These are phyloP conservation scores for Aeschynomene evenia DNA, from an alignment of 306 rosid genomes.

Conservation along the genomic window DNA sequence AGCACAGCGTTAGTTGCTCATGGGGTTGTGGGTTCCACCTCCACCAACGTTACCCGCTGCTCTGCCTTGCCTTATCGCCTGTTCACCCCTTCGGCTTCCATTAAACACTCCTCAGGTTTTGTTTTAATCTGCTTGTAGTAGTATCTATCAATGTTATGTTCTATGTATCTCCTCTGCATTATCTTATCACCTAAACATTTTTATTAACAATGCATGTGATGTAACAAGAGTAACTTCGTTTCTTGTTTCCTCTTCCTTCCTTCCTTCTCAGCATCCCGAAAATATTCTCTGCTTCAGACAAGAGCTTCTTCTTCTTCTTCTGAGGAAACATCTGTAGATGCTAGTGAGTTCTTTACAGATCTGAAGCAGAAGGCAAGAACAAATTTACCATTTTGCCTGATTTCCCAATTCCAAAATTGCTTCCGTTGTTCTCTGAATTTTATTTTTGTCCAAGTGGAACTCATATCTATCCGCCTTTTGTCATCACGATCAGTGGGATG, in stretches of 20 bases:
- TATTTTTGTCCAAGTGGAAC: neutral
- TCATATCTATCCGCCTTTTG: slow-evolving; percentile 23
- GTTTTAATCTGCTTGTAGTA: neutral
- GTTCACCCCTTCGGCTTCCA: slow-evolving; percentile 33
- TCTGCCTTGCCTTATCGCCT: slow-evolving; percentile 51
- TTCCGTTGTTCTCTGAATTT: neutral
- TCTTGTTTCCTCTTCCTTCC: slow-evolving; percentile 13
- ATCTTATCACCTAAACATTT: neutral
- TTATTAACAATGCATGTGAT: neutral
- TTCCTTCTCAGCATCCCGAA: slow-evolving; percentile 61
- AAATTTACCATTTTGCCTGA: slow-evolving; percentile 7
- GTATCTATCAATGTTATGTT: no score
- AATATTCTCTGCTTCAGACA: slow-evolving; percentile 51
- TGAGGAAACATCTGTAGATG: slow-evolving; percentile 82
- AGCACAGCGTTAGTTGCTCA: slow-evolving; percentile 49
- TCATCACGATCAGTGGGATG: slow-evolving; percentile 86
- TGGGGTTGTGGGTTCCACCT: slow-evolving; percentile 23
- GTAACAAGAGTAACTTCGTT: neutral
- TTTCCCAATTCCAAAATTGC: neutral
- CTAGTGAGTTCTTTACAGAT: slow-evolving; percentile 71
- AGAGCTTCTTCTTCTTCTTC: slow-evolving; percentile 70
- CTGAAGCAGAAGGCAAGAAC: slow-evolving; percentile 89
- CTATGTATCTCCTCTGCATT: no score
- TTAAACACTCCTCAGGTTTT: slow-evolving; percentile 50
- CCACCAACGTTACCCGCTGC: slow-evolving; percentile 41